Conservation (phyloP, 2,329 filamentous ascomycete genomes). For the Colletotrichum trifolii region DNA sequence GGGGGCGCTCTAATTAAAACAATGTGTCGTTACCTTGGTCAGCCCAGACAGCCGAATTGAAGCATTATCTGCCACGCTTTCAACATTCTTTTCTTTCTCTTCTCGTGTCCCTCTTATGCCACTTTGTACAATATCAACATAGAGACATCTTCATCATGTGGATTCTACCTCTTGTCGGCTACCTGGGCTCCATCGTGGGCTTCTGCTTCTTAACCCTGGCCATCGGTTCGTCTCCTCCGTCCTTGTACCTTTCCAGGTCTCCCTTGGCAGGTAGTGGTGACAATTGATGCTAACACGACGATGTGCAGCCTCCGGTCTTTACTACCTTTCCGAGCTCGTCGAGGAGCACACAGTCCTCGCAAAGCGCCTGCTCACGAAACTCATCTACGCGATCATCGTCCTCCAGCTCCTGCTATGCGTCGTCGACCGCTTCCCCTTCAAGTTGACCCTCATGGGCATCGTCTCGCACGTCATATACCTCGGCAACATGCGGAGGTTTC, state of each 20-base stretch:
- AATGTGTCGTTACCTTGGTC: slow-evolving; percentile 7
- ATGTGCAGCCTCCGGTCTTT: slow-evolving; percentile 85
- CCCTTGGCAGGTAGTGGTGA: slow-evolving; percentile 3
- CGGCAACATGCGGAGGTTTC: slow-evolving; percentile 82
- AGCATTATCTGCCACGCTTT: background rate
- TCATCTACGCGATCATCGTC: slow-evolving; percentile 85
- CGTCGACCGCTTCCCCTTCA: slow-evolving; percentile 86
- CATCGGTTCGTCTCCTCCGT: slow-evolving; percentile 71
- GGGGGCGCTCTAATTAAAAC: slow-evolving; percentile 10
- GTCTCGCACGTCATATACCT: slow-evolving; percentile 86
- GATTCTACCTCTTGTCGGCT: slow-evolving; percentile 93
- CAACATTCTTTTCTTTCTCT: background rate
- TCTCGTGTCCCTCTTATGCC: slow-evolving; percentile 6
- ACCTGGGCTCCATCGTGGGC: slow-evolving; percentile 85
- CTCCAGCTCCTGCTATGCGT: slow-evolving; percentile 80
- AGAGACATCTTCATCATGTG: slow-evolving; percentile 74
- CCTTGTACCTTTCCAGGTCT: slow-evolving; percentile 6
- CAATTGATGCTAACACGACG: slow-evolving; percentile 4
- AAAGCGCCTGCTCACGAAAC: slow-evolving; percentile 83
- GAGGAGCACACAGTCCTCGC: slow-evolving; percentile 96
- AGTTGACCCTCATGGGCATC: slow-evolving; percentile 79
- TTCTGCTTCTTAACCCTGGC: slow-evolving; percentile 95
- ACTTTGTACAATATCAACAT: background rate
- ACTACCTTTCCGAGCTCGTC: slow-evolving; percentile 97
- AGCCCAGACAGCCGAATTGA: background rate